Conservation (phyloP, 2,329 filamentous ascomycete species). For the Aspergillus ibericus region DNA sequence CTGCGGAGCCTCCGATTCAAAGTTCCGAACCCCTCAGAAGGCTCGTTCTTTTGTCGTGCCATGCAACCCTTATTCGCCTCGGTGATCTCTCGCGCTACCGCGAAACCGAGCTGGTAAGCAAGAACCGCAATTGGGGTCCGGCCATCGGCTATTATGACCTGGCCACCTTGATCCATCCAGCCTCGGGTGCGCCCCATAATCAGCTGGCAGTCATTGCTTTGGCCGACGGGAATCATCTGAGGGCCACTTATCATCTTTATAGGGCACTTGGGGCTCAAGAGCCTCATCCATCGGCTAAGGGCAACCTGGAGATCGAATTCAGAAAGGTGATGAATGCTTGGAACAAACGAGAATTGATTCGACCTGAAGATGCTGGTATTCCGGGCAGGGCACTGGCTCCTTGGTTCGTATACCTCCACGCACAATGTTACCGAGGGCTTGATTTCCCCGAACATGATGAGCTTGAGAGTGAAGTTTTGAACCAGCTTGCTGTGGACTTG, state of each 20-base stretch:
- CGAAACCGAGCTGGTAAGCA: conserved; percentile 68
- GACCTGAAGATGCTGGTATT: conserved; percentile 51
- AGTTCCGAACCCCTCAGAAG: conserved; percentile 54
- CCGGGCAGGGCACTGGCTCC: conserved; percentile 63
- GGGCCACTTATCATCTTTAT: conserved; percentile 87
- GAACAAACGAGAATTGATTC: conserved; percentile 55
- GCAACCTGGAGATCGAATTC: conserved; percentile 80
- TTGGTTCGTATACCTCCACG: conserved; percentile 86
- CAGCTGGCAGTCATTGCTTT: conserved; percentile 85
- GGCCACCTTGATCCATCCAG: conserved; percentile 74
- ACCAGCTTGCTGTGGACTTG: conserved; percentile 70
- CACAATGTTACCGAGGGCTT: conserved; percentile 75
- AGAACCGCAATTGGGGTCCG: conserved; percentile 72
- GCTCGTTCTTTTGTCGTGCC: conserved; percentile 71
- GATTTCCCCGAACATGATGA: conserved; percentile 74
- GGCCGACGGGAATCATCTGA: conserved; percentile 73
- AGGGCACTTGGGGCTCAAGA: conserved; percentile 72
- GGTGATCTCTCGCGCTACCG: conserved; percentile 91
- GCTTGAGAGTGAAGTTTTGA: conserved; percentile 80
- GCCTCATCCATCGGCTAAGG: conserved; percentile 71
- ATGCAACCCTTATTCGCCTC: conserved; percentile 79
- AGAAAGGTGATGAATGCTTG: conserved; percentile 61
- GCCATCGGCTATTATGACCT: conserved; percentile 83
- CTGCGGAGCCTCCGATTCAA: conserved; percentile 45
- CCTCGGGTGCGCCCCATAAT: conserved; percentile 80